These are phyloP conservation scores for Syzygium aromaticum DNA, from an alignment of 345 rosid genomes.

Conservation along the genomic window DNA sequence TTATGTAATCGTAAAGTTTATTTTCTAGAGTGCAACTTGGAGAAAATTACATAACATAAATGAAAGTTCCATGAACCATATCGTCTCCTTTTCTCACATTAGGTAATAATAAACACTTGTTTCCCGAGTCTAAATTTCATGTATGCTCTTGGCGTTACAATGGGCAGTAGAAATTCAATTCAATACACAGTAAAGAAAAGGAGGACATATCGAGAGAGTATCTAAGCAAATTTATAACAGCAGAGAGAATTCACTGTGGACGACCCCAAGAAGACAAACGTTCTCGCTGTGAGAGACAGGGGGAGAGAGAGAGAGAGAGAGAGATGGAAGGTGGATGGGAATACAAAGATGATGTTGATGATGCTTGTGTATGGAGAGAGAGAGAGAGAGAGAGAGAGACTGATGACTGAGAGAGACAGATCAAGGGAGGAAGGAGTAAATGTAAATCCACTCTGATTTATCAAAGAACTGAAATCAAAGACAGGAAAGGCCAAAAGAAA, in stretches of 20 bases:
- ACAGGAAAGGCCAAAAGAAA: background rate
- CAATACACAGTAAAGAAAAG: background rate
- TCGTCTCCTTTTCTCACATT: background rate
- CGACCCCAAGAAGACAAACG: background rate
- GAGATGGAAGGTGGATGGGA: background rate
- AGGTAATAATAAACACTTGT: background rate
- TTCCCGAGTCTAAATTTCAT: background rate
- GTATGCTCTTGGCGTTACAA: background rate
- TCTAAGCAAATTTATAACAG: background rate
- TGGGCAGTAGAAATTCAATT: background rate
- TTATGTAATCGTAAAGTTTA: background rate
- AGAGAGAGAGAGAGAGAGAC: background rate
- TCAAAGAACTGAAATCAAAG: background rate
- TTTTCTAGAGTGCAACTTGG: background rate
- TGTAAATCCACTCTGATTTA: constrained; percentile 2
- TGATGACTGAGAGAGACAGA: background rate
- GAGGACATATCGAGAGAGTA: background rate
- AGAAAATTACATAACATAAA: background rate
- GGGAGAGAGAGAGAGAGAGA: background rate
- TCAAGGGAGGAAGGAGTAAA: constrained; percentile 1
- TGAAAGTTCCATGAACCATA: background rate
- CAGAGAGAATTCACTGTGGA: background rate
- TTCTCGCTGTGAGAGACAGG: background rate
- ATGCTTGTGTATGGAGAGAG: background rate
- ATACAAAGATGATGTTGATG: background rate